phyloP scores from a whole-genome alignment of 768 basidiomycete species.

The Suillus discolor region DNA sequence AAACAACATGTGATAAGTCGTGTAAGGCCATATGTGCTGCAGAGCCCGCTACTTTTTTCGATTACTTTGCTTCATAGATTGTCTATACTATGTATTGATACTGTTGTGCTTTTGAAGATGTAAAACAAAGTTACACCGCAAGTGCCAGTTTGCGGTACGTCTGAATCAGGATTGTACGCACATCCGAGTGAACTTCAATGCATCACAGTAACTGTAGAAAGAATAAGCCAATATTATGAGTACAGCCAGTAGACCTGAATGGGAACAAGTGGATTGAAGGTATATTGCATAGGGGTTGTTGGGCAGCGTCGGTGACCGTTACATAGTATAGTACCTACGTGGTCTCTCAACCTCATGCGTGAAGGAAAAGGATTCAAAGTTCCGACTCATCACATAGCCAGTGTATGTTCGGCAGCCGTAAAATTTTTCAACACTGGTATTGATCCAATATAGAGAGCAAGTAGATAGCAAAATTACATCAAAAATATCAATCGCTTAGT shows the following conservation, averaged over 20 bases:
- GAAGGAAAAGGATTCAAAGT: neutral
- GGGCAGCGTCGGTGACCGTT: no score
- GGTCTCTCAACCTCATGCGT: neutral
- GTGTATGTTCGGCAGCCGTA: neutral
- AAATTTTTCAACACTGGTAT: neutral
- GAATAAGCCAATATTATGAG: no score
- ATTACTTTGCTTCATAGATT: neutral
- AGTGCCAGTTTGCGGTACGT: no score
- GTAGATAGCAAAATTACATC: constrained; percentile 1
- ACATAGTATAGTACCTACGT: no score
- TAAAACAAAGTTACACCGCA: neutral
- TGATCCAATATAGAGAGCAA: neutral
- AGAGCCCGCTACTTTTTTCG: neutral
- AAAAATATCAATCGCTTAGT: constrained; percentile 59
- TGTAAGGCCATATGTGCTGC: neutral
- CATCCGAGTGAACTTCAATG: no score
- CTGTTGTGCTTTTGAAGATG: neutral
- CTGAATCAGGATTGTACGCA: no score
- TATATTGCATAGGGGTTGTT: no score
- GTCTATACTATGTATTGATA: neutral
- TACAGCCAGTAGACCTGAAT: no score
- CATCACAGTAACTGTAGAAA: no score
- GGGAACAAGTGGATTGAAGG: no score
- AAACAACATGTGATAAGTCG: neutral
- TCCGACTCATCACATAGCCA: neutral